Conservation (phyloP, 805 yeast genomes). For the Pichia kluyveri region DNA sequence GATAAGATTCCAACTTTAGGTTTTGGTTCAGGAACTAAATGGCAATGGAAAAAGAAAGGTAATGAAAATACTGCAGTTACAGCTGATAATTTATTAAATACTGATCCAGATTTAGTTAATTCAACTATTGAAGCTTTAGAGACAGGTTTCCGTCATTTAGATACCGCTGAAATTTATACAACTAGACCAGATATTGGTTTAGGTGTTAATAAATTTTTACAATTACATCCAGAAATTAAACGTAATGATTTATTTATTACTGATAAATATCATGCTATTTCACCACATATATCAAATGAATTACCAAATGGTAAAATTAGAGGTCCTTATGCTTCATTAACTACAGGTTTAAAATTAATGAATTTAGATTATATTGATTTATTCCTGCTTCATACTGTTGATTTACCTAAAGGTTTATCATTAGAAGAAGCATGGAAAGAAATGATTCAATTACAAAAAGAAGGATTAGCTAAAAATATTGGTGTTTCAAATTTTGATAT, state of each 20-base stretch:
- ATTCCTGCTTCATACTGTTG: slow-evolving; percentile 54
- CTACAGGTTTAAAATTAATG: slow-evolving; percentile 36
- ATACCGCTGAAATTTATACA: slow-evolving; percentile 55
- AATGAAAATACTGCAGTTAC: slow-evolving; percentile 12
- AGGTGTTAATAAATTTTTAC: slow-evolving; percentile 34
- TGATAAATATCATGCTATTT: slow-evolving; percentile 39
- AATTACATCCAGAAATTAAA: slow-evolving; percentile 17
- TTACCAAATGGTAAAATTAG: slow-evolving; percentile 17
- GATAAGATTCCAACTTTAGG: slow-evolving; percentile 18
- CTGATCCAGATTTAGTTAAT: slow-evolving; percentile 31
- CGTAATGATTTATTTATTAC: slow-evolving; percentile 48
- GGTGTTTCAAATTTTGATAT: slow-evolving; percentile 50
- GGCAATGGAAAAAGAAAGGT: slow-evolving; percentile 33
- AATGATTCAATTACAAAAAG: slow-evolving; percentile 38
- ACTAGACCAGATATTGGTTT: slow-evolving; percentile 53
- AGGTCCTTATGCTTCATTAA: slow-evolving; percentile 40
- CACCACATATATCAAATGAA: not conserved
- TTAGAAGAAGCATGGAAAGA: slow-evolving; percentile 40
- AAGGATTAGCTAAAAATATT: slow-evolving; percentile 38
- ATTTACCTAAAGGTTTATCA: slow-evolving; percentile 27
- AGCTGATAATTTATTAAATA: slow-evolving; percentile 8
- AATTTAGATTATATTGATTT: slow-evolving; percentile 47
- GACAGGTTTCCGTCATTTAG: slow-evolving; percentile 49
- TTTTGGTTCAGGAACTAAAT: slow-evolving; percentile 53
- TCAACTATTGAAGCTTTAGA: slow-evolving; percentile 38